Conservation (phyloP, 176 grass and related monocot genomes). For the Elaeis guineensis region DNA sequence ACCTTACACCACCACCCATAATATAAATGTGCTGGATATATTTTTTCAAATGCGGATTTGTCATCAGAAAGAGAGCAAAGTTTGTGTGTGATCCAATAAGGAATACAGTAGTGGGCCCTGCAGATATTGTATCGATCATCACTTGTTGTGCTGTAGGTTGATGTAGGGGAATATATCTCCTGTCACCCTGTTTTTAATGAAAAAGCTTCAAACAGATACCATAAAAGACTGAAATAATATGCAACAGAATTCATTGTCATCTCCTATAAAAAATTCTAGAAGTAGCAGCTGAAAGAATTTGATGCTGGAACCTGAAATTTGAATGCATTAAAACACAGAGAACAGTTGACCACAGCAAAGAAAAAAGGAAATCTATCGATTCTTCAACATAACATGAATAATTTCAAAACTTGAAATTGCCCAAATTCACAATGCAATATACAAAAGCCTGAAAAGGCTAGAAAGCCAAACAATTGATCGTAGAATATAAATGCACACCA, state of each 20-base stretch:
- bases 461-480: too few species aligned
- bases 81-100: constrained; percentile 68
- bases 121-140: constrained; percentile 57
- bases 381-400: too few species aligned
- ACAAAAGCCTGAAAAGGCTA: too few species aligned
- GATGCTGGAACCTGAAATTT: too few species aligned
- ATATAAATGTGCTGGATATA: constrained; percentile 88
- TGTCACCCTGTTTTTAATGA: constrained; percentile 38
- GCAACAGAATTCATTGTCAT: neutral
- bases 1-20: constrained; percentile 81
- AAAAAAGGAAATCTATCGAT: too few species aligned
- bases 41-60: constrained; percentile 49
- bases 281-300: too few species aligned
- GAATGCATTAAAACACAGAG: too few species aligned
- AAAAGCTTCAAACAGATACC: neutral
- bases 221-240: constrained; percentile 11
- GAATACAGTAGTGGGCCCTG: constrained; percentile 53
- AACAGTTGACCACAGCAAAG: too few species aligned
- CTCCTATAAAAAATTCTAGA: too few species aligned
- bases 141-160: constrained; percentile 65
- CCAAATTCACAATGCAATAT: too few species aligned
- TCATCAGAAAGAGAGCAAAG: constrained; percentile 71
- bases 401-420: too few species aligned
- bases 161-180: constrained; percentile 55
- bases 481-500: too few species aligned